phyloP scores from a whole-genome alignment of 1,284 basidiomycete genomes.

The Cerrena zonata region DNA sequence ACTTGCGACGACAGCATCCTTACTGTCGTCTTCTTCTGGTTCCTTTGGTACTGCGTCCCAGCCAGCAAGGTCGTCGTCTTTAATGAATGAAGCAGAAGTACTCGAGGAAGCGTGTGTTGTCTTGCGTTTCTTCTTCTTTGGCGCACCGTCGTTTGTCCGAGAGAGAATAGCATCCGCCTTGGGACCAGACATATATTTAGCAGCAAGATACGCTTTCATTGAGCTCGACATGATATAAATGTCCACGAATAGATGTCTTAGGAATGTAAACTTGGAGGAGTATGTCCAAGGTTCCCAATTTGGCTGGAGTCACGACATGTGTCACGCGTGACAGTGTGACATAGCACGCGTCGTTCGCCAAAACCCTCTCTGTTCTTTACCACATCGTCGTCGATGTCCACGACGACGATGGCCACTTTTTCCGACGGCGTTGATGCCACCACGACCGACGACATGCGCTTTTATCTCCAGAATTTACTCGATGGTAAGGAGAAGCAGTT shows the following conservation, averaged over 20 bases:
- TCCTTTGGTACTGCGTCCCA: slow-evolving; percentile 43
- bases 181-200: slow-evolving; percentile 92
- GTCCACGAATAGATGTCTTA: background rate
- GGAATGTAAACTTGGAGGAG: background rate
- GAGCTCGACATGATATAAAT: slow-evolving; percentile 15
- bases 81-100: slow-evolving; percentile 33
- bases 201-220: slow-evolving; percentile 72
- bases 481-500: slow-evolving; percentile 87
- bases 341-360: background rate
- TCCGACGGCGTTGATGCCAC: slow-evolving; percentile 31
- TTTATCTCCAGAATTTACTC: slow-evolving; percentile 73
- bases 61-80: slow-evolving; percentile 62
- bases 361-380: background rate
- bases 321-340: slow-evolving; percentile 1
- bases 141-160: slow-evolving; percentile 48
- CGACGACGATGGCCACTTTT: slow-evolving; percentile 31
- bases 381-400: slow-evolving; percentile 21
- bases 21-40: slow-evolving; percentile 43
- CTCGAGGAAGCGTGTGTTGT: slow-evolving; percentile 32
- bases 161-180: slow-evolving; percentile 94
- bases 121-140: slow-evolving; percentile 74
- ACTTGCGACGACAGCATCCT: slow-evolving; percentile 57
- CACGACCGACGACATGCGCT: slow-evolving; percentile 57
- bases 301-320: background rate
- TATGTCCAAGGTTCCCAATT: background rate